Base-by-base conservation (phyloP, 1,284 basidiomycete species). In the Cystobasidiaceae sp. region DNA sequence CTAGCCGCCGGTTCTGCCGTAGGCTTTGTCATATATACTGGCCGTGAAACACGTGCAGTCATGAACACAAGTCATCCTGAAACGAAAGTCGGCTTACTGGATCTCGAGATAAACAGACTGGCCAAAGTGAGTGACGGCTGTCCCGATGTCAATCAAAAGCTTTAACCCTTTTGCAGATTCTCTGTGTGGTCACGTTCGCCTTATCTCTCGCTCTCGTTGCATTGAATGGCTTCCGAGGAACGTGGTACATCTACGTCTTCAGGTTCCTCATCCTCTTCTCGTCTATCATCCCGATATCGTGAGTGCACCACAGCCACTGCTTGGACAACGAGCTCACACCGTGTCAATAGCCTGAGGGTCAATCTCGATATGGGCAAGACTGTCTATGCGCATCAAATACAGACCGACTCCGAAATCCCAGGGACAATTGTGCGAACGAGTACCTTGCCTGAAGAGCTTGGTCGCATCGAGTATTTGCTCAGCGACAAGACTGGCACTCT, bases 341-440 rank as follows among this genome's bases (percentile, higher is more conserved):
- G 19, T 19, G 21, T 25, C 17, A 21, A 17, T 68, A 97, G 92
- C 81, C 80, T 99, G 57, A 89, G 96, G 27, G 94, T 99, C 67
- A 99, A 99, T 73, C 82, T 98, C 54, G 96, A 99, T 77, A 97
- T 99, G 93, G 96, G 94, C 67, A 99, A 99, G 80, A 97, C 93
- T 0, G 90, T 97, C 44, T 98, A 98, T 73, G 91, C 92, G 0
- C 86, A 89, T 49, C 90, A 94, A 72, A 98, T 98, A 67, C 92
- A 93, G 86, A 86, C 84, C 67, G 96, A 99, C 77, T 74, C 74
- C 44, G 92, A 97, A 77, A 98, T 99, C 70, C 90, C 91, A 0
- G 85, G 86, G 51, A 97, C 96, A 1, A 94, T 98, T 68, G 96
- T 98, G 2, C 83, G 96, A 28, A 98, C 96, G 2, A 92, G 89